These are phyloP conservation scores for Filobasidium wieringae DNA, from an alignment of 768 basidiomycete genomes.

Conservation along the genomic window DNA sequence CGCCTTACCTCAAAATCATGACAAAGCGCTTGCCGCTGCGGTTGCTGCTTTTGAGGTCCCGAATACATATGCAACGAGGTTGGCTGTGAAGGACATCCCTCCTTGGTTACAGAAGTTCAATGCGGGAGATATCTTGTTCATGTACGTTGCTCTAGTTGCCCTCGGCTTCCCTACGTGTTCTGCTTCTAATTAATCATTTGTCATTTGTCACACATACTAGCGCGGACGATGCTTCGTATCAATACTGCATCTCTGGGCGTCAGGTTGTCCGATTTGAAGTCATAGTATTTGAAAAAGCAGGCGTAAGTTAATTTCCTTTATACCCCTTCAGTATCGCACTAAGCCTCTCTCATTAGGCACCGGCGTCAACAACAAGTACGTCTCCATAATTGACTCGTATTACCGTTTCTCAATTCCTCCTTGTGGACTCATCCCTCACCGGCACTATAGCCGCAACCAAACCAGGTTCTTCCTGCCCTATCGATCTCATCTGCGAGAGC, in stretches of 20 bases:
- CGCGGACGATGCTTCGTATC: constrained; percentile 35
- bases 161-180: too few relatives aligned
- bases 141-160: constrained; percentile 27
- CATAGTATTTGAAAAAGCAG: constrained; percentile 28
- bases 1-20: constrained; percentile 26
- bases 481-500: constrained; percentile 20
- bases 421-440: background rate
- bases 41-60: constrained; percentile 32
- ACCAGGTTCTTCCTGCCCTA: constrained; percentile 5
- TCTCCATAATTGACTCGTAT: background rate
- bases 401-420: background rate
- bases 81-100: constrained; percentile 32
- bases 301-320: background rate
- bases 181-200: too few relatives aligned
- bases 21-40: constrained; percentile 29
- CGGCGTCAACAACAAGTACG: background rate
- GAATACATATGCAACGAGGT: constrained; percentile 22
- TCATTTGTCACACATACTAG: constrained; percentile 13
- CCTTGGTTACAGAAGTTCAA: constrained; percentile 16
- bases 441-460: background rate
- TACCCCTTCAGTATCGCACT: background rate
- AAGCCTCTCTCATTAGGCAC: background rate
- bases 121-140: constrained; percentile 29
- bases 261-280: constrained; percentile 31
- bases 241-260: constrained; percentile 36